Evolutionary conservation across 441 rosid genomes (phyloP).

Genomic region (Aleurites moluccanus): DNA sequence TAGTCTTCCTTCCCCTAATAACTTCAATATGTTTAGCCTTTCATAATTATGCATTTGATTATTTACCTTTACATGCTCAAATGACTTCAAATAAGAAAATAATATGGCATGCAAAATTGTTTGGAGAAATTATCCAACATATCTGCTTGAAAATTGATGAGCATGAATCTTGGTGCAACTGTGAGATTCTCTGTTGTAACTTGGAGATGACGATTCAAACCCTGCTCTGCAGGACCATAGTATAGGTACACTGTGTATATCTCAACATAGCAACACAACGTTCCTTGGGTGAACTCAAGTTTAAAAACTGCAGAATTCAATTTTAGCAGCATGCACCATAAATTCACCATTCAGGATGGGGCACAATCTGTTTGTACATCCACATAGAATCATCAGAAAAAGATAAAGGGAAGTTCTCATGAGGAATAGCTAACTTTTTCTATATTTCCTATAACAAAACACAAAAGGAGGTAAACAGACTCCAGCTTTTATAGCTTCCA

Average conservation of each 20-base stretch:
- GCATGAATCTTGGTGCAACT: not conserved
- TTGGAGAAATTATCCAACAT: not conserved
- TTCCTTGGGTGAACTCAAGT: not conserved
- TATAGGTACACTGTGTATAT: not conserved
- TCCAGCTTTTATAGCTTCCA: slow-evolving; percentile 1
- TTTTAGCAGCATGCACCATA: not conserved
- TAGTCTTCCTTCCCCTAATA: too few relatives aligned
- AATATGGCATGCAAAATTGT: too few relatives aligned
- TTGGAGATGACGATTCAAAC: not conserved
- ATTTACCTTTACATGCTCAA: not conserved
- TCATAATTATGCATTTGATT: not conserved
- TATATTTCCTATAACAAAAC: not conserved
- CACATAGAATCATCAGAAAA: not conserved
- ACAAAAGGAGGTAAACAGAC: not conserved
- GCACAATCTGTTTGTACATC: not conserved
- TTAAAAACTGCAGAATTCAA: not conserved
- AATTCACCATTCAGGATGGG: not conserved
- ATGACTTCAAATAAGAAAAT: too few relatives aligned
- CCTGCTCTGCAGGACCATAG: too few relatives aligned
- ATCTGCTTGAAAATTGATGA: not conserved
- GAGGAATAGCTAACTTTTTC: not conserved
- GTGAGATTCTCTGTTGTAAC: not conserved
- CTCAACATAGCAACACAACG: not conserved
- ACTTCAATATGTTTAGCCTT: not conserved
- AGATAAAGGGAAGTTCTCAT: not conserved